Conservation (phyloP, 371 early-diverging fungal species). For the Dichotomocladium elegans region DNA sequence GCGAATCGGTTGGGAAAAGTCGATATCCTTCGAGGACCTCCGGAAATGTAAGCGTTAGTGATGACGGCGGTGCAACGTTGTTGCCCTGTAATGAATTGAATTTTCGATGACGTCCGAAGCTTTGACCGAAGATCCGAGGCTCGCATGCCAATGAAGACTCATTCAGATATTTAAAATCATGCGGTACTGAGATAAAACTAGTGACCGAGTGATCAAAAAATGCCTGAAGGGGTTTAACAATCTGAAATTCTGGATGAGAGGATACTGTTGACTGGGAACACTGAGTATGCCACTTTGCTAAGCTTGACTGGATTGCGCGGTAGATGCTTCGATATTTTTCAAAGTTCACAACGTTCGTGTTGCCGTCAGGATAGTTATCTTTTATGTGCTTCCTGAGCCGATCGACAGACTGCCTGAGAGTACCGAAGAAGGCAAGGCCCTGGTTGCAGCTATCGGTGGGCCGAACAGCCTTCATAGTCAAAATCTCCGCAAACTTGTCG, state of each 20-base stretch:
- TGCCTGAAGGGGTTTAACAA: conserved; percentile 34
- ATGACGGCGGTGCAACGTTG: conserved; percentile 25
- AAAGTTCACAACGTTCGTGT: conserved; percentile 32
- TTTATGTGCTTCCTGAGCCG: conserved; percentile 23
- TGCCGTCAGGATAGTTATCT: conserved; percentile 1
- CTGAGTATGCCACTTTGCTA: conserved; percentile 28
- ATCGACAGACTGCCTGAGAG: conserved; percentile 36
- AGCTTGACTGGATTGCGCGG: conserved; percentile 23
- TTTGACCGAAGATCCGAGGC: conserved; percentile 52
- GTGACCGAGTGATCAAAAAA: conserved; percentile 40
- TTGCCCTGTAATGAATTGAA: conserved; percentile 11
- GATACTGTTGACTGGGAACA: neutral
- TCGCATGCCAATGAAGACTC: conserved; percentile 60
- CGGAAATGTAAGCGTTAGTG: conserved; percentile 40
- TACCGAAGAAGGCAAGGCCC: conserved; percentile 39
- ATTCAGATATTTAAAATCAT: conserved; percentile 40
- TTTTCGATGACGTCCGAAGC: conserved; percentile 25
- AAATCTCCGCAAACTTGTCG: conserved; percentile 7
- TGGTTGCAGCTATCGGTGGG: neutral
- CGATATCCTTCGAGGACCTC: conserved; percentile 35
- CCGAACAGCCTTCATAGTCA: no score
- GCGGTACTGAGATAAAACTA: conserved; percentile 36
- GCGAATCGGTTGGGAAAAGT: conserved; percentile 19
- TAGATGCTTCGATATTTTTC: conserved; percentile 37
- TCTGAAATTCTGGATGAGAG: neutral